These are phyloP conservation scores for Coemansia sp. DNA, from an alignment of 371 early-diverging fungal genomes.

Conservation along the genomic window DNA sequence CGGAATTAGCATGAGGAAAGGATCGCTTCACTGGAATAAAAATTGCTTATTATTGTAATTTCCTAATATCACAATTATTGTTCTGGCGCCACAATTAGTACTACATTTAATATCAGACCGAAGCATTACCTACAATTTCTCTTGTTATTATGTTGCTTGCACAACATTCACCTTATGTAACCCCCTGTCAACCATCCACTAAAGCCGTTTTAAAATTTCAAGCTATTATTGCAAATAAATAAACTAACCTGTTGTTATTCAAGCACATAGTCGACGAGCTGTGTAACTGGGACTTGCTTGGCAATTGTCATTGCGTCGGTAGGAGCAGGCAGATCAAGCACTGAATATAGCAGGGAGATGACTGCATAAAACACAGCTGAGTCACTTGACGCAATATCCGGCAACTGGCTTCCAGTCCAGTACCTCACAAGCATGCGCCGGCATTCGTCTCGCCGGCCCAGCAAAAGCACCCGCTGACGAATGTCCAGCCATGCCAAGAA, in stretches of 20 bases:
- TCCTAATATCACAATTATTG: too few species aligned
- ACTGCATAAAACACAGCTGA: background rate
- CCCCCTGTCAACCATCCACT: too few species aligned
- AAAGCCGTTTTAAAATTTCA: too few species aligned
- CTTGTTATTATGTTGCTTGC: too few species aligned
- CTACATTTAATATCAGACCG: too few species aligned
- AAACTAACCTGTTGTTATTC: background rate
- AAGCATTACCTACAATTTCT: too few species aligned
- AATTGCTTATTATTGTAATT: too few species aligned
- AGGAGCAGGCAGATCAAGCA: constrained; percentile 22
- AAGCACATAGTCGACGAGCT: constrained; percentile 12
- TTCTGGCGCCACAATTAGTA: too few species aligned
- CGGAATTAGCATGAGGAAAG: too few species aligned
- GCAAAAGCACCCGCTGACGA: constrained; percentile 1
- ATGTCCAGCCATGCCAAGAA: constrained; percentile 30
- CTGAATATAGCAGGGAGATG: constrained; percentile 11
- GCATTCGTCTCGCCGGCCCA: constrained; percentile 1
- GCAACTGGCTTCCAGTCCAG: constrained; percentile 14
- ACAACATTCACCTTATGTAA: too few species aligned
- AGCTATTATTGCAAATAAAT: background rate
- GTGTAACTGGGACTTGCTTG: constrained; percentile 24
- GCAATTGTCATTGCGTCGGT: constrained; percentile 13
- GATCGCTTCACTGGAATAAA: too few species aligned
- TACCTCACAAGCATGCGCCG: constrained; percentile 13
- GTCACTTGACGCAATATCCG: background rate